Evolutionary conservation across 768 basidiomycete species (phyloP).

Genomic region (Termitomyces sp.): DNA sequence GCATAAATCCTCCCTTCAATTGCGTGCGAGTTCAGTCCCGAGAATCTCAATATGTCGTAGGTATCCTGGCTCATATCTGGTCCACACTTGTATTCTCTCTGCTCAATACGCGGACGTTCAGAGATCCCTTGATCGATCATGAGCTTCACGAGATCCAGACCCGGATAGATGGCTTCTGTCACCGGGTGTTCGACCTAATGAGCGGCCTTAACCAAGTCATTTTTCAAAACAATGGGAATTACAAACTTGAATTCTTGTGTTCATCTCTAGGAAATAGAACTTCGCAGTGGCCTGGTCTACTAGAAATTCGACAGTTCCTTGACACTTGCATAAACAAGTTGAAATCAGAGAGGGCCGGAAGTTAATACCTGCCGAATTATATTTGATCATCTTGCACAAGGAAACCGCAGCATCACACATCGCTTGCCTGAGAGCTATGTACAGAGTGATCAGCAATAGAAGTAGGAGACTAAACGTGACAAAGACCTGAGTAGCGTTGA

Average conservation of each 20-base stretch:
- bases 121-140: constrained; percentile 57
- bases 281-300: constrained; percentile 45
- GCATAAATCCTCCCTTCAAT: constrained; percentile 27
- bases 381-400: constrained; percentile 43
- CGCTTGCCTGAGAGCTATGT: constrained; percentile 34
- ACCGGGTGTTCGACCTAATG: constrained; percentile 63
- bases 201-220: neutral
- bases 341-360: neutral
- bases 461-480: neutral
- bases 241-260: constrained; percentile 54
- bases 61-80: constrained; percentile 30
- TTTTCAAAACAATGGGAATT: neutral
- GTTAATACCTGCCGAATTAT: constrained; percentile 51
- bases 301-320: constrained; percentile 66
- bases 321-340: neutral
- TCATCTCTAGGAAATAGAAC: constrained; percentile 73
- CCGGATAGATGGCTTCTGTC: constrained; percentile 49
- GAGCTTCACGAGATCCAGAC: constrained; percentile 57
- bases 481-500: constrained; percentile 33
- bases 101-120: constrained; percentile 17
- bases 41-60: constrained; percentile 22
- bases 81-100: constrained; percentile 8
- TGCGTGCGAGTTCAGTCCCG: constrained; percentile 4
- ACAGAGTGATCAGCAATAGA: neutral
- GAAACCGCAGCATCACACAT: constrained; percentile 52